A percentile compares a stretch with the other conserved stretches of the same genome.
Conservation (phyloP, 2,329 filamentous ascomycete genomes). For the Didymella pinodella region DNA sequence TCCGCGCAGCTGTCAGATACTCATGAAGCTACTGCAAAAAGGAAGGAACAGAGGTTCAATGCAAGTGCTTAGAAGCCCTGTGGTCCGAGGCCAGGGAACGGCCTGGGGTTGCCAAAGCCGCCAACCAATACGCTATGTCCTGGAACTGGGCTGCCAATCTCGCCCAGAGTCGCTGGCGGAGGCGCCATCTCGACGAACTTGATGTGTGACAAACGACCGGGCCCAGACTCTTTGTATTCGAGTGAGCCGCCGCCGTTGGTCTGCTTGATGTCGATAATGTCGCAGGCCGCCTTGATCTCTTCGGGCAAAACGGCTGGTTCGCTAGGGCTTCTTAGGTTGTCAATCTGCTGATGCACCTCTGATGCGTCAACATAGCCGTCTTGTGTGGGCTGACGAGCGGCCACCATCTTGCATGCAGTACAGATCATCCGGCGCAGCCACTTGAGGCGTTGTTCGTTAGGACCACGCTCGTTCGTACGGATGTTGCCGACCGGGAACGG, state of each 20-base stretch:
- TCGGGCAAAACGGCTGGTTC: constrained; percentile 64
- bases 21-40: constrained; percentile 25
- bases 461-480: constrained; percentile 39
- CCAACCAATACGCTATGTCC: constrained; percentile 52
- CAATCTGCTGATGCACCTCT: constrained; percentile 69
- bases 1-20: constrained; percentile 25
- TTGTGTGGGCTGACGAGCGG: constrained; percentile 53
- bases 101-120: constrained; percentile 36
- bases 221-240: constrained; percentile 66
- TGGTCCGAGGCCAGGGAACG: constrained; percentile 46
- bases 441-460: constrained; percentile 40
- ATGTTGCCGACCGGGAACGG: constrained; percentile 40
- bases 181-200: constrained; percentile 52
- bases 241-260: constrained; percentile 90
- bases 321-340: constrained; percentile 67
- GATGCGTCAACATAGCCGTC: constrained; percentile 76
- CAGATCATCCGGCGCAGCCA: constrained; percentile 68
- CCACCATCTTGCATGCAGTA: constrained; percentile 75
- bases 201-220: constrained; percentile 50
- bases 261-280: constrained; percentile 83
- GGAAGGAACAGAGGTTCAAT: constrained; percentile 15
- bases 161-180: constrained; percentile 50
- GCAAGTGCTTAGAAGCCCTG: constrained; percentile 37
- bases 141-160: constrained; percentile 59
- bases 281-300: constrained; percentile 84